These are phyloP conservation scores for Cryptococcus sp. DNA, from an alignment of 1,284 basidiomycete genomes.

Conservation along the genomic window DNA sequence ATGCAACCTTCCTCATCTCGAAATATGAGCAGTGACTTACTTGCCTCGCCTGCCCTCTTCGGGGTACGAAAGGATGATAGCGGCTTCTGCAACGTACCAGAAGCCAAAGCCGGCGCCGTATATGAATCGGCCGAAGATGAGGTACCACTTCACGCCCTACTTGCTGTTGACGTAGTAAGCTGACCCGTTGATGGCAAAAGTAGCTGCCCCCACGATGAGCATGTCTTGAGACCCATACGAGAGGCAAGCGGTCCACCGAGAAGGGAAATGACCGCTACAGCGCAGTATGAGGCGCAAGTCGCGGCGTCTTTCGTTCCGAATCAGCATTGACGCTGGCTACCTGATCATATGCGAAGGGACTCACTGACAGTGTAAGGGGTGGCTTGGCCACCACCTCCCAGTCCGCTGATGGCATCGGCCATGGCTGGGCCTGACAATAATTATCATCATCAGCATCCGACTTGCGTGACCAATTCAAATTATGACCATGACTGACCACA, in stretches of 20 bases:
- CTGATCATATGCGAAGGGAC: no score
- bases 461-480: no score
- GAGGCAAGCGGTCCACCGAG: conserved; percentile 40
- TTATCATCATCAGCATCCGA: no score
- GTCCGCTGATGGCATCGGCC: conserved; percentile 29
- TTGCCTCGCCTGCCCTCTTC: conserved; percentile 21
- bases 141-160: neutral
- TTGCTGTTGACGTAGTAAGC: conserved; percentile 16
- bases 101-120: conserved; percentile 24
- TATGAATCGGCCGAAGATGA: neutral
- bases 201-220: conserved; percentile 28
- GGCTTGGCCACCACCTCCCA: conserved; percentile 36
- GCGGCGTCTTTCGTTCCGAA: no score
- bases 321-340: conserved; percentile 31
- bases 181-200: conserved; percentile 21
- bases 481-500: no score
- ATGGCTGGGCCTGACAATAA: conserved; percentile 34
- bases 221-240: conserved; percentile 34
- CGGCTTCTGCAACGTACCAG: conserved; percentile 38
- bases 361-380: no score
- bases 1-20: no score
- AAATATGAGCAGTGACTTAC: no score
- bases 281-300: no score
- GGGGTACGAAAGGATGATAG: conserved; percentile 41
- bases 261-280: conserved; percentile 29